Evolutionary conservation across 1,284 basidiomycete species (phyloP), one percentile per base, ranked within the genome.

Genomic region (Pterulicium gracile): DNA sequence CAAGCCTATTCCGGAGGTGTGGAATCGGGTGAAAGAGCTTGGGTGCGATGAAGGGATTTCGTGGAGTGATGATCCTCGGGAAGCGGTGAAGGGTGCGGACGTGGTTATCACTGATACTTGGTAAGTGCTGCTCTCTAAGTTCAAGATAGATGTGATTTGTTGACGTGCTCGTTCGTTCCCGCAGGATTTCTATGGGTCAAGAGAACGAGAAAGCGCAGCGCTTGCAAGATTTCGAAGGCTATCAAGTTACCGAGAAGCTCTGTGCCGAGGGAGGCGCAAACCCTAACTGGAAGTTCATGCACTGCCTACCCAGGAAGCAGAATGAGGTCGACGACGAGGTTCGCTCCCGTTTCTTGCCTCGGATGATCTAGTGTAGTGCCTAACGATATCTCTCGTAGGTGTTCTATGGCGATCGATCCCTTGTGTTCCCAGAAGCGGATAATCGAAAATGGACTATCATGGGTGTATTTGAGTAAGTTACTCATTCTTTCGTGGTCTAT

Each of bases 141-240:
- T 23, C 24, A 24, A 41, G 35, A 5, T 52, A 47, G 17, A 49
- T 36, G 34, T 40, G 17, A 40, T 36, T 40, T 10, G 43, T 34
- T 20, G 20, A 21, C 17, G 17, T 56, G 36, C 36, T 17, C 15
- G 19, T 39, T 10, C 36, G 4, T 7, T 7, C 19, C n/a, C 4
- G 15, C 15, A 91, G 88, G 89, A 93, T 98, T 56, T 95, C 91
- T 3, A 98, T 98, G 95, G 96, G 95, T 21, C 93, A 97, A 66
- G 96, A 98, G 65, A 85, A 82, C 1, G 91, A 97, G 62, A 93
- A 94, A 56, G 85, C 71, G n/a, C 81, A 91, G 56, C 82, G 95
- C 24, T 65, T 97, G 43, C 69, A 79, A 47, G 93, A 92, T 50
- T 98, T 98, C 65, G 55, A 75, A 5, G 95, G 95, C 2, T 98